Conservation (phyloP, 192 early-diverging fungal species). For the Coemansia asiatica region DNA sequence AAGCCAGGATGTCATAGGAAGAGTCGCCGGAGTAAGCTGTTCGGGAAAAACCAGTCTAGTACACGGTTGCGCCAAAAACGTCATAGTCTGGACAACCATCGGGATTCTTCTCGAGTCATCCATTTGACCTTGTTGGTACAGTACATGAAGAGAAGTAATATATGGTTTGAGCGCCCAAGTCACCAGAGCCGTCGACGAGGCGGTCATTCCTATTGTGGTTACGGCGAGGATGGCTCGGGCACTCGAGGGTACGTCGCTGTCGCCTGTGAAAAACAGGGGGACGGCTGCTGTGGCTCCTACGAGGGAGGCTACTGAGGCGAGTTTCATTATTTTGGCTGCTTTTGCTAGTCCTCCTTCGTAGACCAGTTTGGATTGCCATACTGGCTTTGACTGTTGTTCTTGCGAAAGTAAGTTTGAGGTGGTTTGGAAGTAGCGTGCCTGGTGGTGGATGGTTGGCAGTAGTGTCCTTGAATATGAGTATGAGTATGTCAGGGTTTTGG, state of each 20-base stretch:
- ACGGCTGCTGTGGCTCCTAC: constrained; percentile 43
- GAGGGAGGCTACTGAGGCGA: constrained; percentile 44
- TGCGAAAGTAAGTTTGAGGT: too few relatives aligned
- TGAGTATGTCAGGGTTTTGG: too few relatives aligned
- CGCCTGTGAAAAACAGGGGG: constrained; percentile 43
- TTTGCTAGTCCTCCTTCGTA: constrained; percentile 45
- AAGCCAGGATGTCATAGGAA: constrained; percentile 44
- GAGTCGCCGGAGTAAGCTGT: constrained; percentile 26
- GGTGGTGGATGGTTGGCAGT: too few relatives aligned
- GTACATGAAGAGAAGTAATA: constrained; percentile 17
- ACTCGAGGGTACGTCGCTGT: constrained; percentile 40
- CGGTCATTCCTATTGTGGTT: constrained; percentile 49
- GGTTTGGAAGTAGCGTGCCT: too few relatives aligned
- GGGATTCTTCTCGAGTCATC: constrained; percentile 22
- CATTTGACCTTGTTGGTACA: not conserved
- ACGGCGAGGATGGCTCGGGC: constrained; percentile 41
- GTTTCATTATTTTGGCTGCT: constrained; percentile 47
- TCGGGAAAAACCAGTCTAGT: constrained; percentile 36
- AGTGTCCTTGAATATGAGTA: too few relatives aligned
- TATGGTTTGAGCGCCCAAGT: constrained; percentile 46
- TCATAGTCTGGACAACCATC: constrained; percentile 41
- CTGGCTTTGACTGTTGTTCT: not conserved
- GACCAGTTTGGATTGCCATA: constrained; percentile 8
- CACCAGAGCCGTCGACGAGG: constrained; percentile 35
- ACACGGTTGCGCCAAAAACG: constrained; percentile 25